Base-by-base conservation (phyloP, 257 asterid species). In the Pogostemon cablin region DNA sequence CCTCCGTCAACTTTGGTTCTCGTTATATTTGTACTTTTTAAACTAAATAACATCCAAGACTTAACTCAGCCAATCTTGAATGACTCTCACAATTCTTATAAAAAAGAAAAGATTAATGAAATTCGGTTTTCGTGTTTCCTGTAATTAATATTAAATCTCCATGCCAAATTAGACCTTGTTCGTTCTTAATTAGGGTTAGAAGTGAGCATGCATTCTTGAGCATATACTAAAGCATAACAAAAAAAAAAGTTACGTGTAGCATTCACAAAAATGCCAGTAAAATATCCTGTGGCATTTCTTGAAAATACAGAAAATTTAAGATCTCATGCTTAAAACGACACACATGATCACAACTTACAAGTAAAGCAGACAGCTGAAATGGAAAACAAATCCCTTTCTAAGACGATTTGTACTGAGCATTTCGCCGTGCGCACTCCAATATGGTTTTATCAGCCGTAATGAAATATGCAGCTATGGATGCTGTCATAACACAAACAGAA, bases 371-470 rank as follows among this genome's bases (percentile, higher is more conserved):
- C 1, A 38, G 9, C 6, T 35, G 17, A 41, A 48, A 52, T 38
- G 40, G n/a, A 59, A 9, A 0, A 17, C 6, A 43, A 10, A 3
- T 12, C 64, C 12, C n/a, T 62, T 20, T 53, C 35, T 34, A 76
- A 67, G 83, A 57, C 64, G 81, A 80, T 70, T 80, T 86, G 57
- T 87, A 87, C 2, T 81, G 84, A 3, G 93, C 56, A 67, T 89
- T 91, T 73, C 81, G 81, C 90, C 92, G 81, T 50, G 96, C 95
- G 4, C 92, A 84, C 77, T 86, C 90, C 85, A 89, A 70, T 56
- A 91, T 89, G 44, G 93, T 86, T 79, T 89, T 89, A 80, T 91
- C 96, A 0, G 96, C 93, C 32, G 93, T 84, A 74, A 91, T 89
- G 86, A 91, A 91, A 83, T 87, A 91, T 3, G 95, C 87, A 25